Evolutionary conservation across 768 basidiomycete genomes (phyloP), one percentile per base, ranked within the genome.

Genomic region (Phanerochaete sordida): DNA sequence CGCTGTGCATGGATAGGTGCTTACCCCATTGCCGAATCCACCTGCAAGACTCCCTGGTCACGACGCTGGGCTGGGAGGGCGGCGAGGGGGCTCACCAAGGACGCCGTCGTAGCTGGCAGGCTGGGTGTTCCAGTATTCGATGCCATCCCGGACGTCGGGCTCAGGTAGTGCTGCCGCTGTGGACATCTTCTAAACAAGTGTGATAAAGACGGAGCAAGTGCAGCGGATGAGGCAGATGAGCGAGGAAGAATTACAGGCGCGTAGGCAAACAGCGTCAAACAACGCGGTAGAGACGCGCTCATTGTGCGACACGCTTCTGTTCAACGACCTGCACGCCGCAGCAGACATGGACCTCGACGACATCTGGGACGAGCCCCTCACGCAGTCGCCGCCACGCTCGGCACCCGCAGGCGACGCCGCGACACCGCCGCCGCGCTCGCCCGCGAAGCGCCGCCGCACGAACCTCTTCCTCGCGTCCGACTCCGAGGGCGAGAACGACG

Each of bases 101-200:
- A 98, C 95, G 48, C 95, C 93, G 68, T 97, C 86, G 30, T 90
- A 82, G 61, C 77, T 90, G 3, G 95, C 91, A 8, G 90, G 86
- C 64, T 93, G 90, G 1, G 77, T 77, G 23, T 79, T 81, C 96
- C 96, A 98, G 71, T 97, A 98, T 23, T 84, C 76, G 46, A 98
- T 84, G 16, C 96, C 92, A 37, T 87, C 84, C 59, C 88, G 74
- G 28, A 93, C 77, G 59, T 88, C 79, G 0, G 91, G 85, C 49
- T 75, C 72, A 37, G 73, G 69, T n/a, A 67, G 1, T 60, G 60
- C 62, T 64, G 37, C 26, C 24, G 24, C 12, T n/a, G 48, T 15
- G 3, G 56, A 23, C 24, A 44, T 58, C 2, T 28, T 47, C 19
- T 19, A 43, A 16, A 19, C 13, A 54, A 60, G 49, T 26, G 49